Evolutionary conservation across 495 filamentous ascomycete species (phyloP), one percentile per base, ranked within the genome.

Genomic region (Aspergillus saccharolyticus): DNA sequence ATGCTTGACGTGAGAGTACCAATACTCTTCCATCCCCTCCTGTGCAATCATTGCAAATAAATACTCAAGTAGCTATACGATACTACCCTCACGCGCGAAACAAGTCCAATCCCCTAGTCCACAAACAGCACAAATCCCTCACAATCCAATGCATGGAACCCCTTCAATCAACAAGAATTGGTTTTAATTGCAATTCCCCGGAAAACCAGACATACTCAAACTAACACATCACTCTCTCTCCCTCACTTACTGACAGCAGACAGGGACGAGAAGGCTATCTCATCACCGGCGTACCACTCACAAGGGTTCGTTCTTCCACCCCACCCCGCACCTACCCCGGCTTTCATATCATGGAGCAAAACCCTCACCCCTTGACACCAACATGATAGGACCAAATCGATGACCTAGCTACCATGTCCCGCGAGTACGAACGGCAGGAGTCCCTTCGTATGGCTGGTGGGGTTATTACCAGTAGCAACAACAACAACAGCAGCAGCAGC

Each of bases 231-330:
- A n/a, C n/a, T n/a, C n/a, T n/a, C n/a, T n/a, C n/a, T n/a, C n/a
- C n/a, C n/a, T n/a, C n/a, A n/a, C n/a, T n/a, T n/a, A 19, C 30
- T 60, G 21, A 46, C 47, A 44, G 33, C 25, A 9, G 44, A 51
- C 66, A 79, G 76, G 77, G 76, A 25, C 77, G 79, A 42, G 78
- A 82, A 66, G 79, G 79, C 28, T 82, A 82, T 53, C 65, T 82
- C n/a, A 74, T 82, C 48, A 67, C 69, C 20, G 79, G 79, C 42
- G 67, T 75, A 56, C 77, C 75, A 58, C 66, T 82, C 46, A 82
- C 79, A 56, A 71, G 79, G 67, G 79, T 82, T 53, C 68, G 73
- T 72, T 55, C 45, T 52, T 25, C 28, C 48, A 25, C 18, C 22
- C 12, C 33, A 10, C 10, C 12, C 33, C 14, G 12, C 12, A 15